A percentile compares a stretch with the other conserved stretches of the same genome.
Evolutionary conservation across 2,329 filamentous ascomycete species (phyloP).

Genomic region (Huntiella abstrusa): DNA sequence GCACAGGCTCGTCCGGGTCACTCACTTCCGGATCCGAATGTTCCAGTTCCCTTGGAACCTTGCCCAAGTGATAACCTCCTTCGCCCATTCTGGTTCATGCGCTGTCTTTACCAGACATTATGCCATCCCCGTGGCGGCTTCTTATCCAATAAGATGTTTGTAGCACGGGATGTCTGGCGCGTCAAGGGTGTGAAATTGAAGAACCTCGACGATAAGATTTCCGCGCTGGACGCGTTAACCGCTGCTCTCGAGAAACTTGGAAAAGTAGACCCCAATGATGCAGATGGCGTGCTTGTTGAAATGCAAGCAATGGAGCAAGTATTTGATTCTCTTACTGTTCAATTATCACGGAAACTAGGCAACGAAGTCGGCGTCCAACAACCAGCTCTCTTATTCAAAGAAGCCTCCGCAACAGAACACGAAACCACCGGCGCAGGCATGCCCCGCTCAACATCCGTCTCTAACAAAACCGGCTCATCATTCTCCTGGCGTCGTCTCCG

Average conservation of each 20-base stretch:
- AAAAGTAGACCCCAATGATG: constrained; percentile 72
- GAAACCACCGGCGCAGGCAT: constrained; percentile 22
- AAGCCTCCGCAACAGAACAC: constrained; percentile 34
- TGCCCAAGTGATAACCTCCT: constrained; percentile 78
- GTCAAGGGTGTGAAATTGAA: constrained; percentile 89
- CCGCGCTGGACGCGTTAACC: constrained; percentile 78
- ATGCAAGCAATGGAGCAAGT: constrained; percentile 78
- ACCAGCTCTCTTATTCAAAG: constrained; percentile 55
- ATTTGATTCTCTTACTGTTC: constrained; percentile 66
- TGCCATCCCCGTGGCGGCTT: constrained; percentile 85
- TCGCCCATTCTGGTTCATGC: constrained; percentile 97
- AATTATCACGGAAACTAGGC: constrained; percentile 69
- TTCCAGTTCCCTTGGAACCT: constrained; percentile 66
- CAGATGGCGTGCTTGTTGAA: constrained; percentile 80
- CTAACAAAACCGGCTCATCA: constrained; percentile 43
- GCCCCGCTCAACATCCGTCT: constrained; percentile 39
- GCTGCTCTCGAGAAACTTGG: constrained; percentile 70
- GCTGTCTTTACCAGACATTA: constrained; percentile 80
- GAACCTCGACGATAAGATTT: constrained; percentile 79
- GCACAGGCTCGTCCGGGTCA: constrained; percentile 38
- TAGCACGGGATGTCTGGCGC: constrained; percentile 82
- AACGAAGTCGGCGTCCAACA: constrained; percentile 76
- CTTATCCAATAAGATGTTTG: constrained; percentile 74
- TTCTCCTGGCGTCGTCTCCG: constrained; percentile 82
- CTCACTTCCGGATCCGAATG: constrained; percentile 35